Evolutionary conservation across 352 stramenopile species (phyloP).

Genomic region (Phytophthora sojae): DNA sequence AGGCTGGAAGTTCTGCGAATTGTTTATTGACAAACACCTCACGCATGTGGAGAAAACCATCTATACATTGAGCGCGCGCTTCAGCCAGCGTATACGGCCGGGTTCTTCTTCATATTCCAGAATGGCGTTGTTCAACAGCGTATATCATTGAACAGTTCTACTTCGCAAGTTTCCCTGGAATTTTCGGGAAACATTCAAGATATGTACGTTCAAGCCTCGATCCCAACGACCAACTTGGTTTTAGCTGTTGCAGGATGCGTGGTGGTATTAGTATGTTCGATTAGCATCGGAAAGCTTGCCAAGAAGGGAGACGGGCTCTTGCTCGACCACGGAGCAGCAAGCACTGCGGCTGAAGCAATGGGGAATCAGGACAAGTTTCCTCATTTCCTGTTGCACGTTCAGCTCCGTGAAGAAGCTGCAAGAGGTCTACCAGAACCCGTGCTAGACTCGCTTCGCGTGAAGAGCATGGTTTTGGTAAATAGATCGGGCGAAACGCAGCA

Average conservation of each 20-base stretch:
- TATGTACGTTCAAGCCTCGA: background rate
- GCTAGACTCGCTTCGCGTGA: background rate
- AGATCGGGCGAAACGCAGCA: background rate
- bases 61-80: conserved; percentile 5
- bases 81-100: conserved; percentile 2
- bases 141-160: background rate
- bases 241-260: background rate
- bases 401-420: background rate
- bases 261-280: background rate
- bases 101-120: conserved; percentile 9
- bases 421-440: background rate
- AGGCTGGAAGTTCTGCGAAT: background rate
- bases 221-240: background rate
- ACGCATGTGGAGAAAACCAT: conserved; percentile 1
- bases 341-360: background rate
- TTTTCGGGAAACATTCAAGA: background rate
- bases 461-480: background rate
- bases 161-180: background rate
- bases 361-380: conserved; percentile 1
- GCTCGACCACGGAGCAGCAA: background rate
- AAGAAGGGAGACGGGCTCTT: background rate
- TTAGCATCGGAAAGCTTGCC: background rate
- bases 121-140: background rate
- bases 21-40: background rate
- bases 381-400: background rate